Percentiles rank a stretch among this genome's conserved stretches.
phyloP scores from a whole-genome alignment of 2,329 filamentous ascomycete genomes.

The Chrysoporthe deuterocubensis region DNA sequence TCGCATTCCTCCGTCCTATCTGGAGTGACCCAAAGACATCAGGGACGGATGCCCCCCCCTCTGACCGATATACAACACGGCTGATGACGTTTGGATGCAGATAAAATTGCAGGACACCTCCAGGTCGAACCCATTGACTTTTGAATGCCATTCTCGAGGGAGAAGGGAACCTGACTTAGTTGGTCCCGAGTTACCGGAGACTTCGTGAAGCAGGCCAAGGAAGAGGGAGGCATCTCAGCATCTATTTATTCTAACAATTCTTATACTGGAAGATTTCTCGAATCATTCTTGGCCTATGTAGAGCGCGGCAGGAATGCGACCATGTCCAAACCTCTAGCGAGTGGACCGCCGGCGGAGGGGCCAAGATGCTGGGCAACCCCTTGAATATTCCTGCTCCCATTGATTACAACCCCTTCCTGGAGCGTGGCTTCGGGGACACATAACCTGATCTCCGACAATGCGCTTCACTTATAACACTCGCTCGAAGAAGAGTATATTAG shows the following conservation, averaged over 20 bases:
- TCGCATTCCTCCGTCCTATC: background rate
- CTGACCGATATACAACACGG: background rate
- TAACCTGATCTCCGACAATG: no score
- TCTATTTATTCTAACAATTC: background rate
- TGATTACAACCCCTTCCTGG: no score
- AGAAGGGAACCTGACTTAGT: background rate
- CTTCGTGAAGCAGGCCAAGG: background rate
- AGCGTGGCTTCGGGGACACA: no score
- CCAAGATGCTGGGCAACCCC: background rate
- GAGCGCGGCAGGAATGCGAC: no score
- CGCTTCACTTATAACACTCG: background rate
- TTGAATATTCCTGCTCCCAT: background rate
- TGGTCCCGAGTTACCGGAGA: background rate
- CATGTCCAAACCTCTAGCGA: background rate
- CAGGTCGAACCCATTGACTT: background rate
- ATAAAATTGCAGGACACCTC: background rate
- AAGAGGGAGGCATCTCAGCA: background rate
- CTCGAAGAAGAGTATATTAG: background rate
- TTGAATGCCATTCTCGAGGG: background rate
- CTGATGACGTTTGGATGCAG: background rate
- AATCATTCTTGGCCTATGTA: no score
- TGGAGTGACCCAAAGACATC: background rate
- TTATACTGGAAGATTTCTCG: background rate
- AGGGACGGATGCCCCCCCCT: background rate
- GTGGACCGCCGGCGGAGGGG: background rate